These are phyloP conservation scores for Pythium sp. DNA, from an alignment of 352 stramenopile species.

Conservation along the genomic window DNA sequence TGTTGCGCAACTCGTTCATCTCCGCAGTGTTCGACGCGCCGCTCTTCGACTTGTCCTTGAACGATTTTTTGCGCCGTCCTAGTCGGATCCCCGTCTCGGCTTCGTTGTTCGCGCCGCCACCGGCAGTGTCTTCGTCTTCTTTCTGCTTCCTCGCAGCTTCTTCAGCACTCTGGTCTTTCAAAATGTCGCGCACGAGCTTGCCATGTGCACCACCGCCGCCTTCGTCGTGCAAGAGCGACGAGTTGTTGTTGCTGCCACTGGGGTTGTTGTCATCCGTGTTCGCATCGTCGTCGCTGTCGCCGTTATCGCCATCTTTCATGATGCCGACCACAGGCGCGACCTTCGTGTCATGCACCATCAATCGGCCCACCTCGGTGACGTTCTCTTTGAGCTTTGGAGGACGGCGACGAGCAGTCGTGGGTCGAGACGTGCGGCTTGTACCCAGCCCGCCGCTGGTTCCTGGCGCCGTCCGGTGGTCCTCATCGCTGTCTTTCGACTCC, in stretches of 20 bases:
- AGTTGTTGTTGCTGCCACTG: slow-evolving; percentile 15
- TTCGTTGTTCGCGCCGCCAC: slow-evolving; percentile 32
- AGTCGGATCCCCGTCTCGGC: slow-evolving; percentile 74
- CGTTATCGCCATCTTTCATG: slow-evolving; percentile 87
- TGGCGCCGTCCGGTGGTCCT: slow-evolving; percentile 26
- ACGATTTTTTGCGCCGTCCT: slow-evolving; percentile 72
- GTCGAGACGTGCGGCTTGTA: slow-evolving; percentile 68
- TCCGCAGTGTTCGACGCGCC: slow-evolving; percentile 61
- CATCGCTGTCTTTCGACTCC: slow-evolving; percentile 35
- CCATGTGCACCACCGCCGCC: slow-evolving; percentile 39
- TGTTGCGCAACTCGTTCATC: slow-evolving; percentile 73
- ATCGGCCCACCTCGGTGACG: slow-evolving; percentile 67
- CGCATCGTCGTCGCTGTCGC: slow-evolving; percentile 40
- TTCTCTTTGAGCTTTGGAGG: slow-evolving; percentile 89
- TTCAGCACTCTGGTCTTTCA: slow-evolving; percentile 75
- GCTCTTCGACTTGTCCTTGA: slow-evolving; percentile 78
- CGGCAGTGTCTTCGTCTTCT: slow-evolving; percentile 61
- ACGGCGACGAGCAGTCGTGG: slow-evolving; percentile 80
- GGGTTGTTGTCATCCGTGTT: slow-evolving; percentile 35
- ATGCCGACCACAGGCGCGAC: slow-evolving; percentile 66
- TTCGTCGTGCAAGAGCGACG: slow-evolving; percentile 32
- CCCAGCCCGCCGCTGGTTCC: slow-evolving; percentile 50
- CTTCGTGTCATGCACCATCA: slow-evolving; percentile 79
- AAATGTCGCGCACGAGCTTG: slow-evolving; percentile 78
- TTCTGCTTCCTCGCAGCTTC: slow-evolving; percentile 63